Base-by-base conservation (phyloP, 2,329 filamentous ascomycete species). In the Volutella citrinella region DNA sequence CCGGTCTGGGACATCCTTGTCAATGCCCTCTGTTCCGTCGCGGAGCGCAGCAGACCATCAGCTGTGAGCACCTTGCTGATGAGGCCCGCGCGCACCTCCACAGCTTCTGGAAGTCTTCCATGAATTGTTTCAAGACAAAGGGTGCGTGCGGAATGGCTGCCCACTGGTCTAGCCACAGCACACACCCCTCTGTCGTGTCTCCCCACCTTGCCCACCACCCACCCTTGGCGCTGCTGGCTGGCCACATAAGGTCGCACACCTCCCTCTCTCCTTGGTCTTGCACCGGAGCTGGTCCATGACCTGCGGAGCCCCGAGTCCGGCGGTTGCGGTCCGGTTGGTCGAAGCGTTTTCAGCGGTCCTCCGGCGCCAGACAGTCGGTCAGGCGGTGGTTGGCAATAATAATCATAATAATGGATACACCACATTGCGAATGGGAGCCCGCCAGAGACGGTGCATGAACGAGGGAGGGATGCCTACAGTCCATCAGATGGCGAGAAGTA, bases 31-130 rank as follows among this genome's bases (percentile, higher is more conserved):
- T 44, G 28, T 24, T 32, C 23, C 29, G 15, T 22, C 28, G 32
- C 31, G 23, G 33, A 42, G 38, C 41, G 42, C n/a, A n/a, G n/a
- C n/a, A n/a, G n/a, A n/a, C n/a, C n/a, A n/a, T n/a, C n/a, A n/a
- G n/a, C n/a, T n/a, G n/a, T n/a, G n/a, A n/a, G n/a, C n/a, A n/a
- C n/a, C n/a, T n/a, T n/a, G n/a, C n/a, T n/a, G n/a, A n/a, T n/a
- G n/a, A n/a, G n/a, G n/a, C n/a, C n/a, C n/a, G n/a, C n/a, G n/a
- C n/a, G n/a, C n/a, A n/a, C 24, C 34, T 43, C 49, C 49, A 52
- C 49, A 51, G 36, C 49, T 53, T 53, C 50, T 53, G 43, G 50
- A 53, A 53, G 43, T 28, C 40, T 53, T 53, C 50, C 32, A 49
- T 53, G 14, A 34, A 34, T 44, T 52, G 49, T 52, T 52, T 48